Evolutionary conservation across 2,329 filamentous ascomycete species (phyloP).

Genomic region (Ceratocystis destructans): DNA sequence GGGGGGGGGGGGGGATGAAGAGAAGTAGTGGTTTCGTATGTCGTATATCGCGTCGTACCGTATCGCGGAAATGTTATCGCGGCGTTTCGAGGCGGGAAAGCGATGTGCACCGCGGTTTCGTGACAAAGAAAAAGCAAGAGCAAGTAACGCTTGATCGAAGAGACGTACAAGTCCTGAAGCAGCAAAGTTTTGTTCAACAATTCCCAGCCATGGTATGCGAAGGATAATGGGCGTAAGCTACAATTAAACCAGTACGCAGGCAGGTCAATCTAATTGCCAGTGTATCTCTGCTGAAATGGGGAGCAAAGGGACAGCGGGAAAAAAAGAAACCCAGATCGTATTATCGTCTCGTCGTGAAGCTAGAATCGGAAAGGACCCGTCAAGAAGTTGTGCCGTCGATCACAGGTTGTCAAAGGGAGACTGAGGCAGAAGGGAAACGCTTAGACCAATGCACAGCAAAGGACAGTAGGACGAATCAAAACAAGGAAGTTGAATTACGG

Average conservation of each 20-base stretch:
- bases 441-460: background rate
- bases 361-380: background rate
- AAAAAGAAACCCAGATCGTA: background rate
- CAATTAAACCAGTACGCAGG: background rate
- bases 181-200: conserved; percentile 3
- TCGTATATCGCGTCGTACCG: background rate
- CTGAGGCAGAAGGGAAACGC: background rate
- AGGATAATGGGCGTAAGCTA: background rate
- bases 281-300: too few species aligned
- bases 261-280: background rate
- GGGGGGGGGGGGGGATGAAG: background rate
- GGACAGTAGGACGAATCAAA: background rate
- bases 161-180: background rate
- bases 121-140: background rate
- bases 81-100: too few species aligned
- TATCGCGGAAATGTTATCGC: background rate
- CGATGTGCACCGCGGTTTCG: too few species aligned
- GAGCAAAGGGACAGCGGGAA: background rate
- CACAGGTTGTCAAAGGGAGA: background rate
- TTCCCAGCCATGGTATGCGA: background rate
- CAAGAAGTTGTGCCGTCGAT: background rate
- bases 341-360: background rate
- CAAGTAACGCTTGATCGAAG: background rate
- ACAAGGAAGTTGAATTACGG: background rate
- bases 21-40: background rate